Evolutionary conservation across 1,284 basidiomycete genomes (phyloP), one percentile per base, ranked within the genome.

Genomic region (Tilletiopsis washingtonensis): DNA sequence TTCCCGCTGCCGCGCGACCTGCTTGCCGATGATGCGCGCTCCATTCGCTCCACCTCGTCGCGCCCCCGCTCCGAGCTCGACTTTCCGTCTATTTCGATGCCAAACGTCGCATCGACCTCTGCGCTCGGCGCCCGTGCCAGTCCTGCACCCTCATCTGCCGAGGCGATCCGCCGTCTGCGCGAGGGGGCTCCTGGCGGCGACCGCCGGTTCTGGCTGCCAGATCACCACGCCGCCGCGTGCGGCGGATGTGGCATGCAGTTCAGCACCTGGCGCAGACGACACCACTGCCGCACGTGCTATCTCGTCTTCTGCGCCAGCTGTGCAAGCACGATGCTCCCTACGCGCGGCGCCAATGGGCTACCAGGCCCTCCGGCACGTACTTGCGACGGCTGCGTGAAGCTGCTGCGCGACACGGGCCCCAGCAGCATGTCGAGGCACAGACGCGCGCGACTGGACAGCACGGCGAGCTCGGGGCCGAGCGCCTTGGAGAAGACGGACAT

Each of bases 251-350:
- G 67, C n/a, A 55, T 59, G 38, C 56, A 62, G 24, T 71, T 71
- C 45, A 69, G 65, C 5, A 52, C 57, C n/a, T 64, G 65, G 38
- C 62, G 70, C 12, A 53, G 69, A 24, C 67, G 63, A 51, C 70
- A 71, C 51, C 70, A 73, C 47, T 73, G 71, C 51, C 67, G 71
- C 24, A 64, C 69, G 46, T 73, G 71, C 42, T 69, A 67, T 14
- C 69, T 70, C 49, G 73, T 74, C 42, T 74, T 72, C 38, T 74
- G 73, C 55, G 54, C 59, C 36, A 49, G 61, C 89, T 68, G 93
- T 73, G 91, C 93, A 2, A 91, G 90, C n/a, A 93, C 96, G 67
- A 87, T 97, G 64, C 90, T 98, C 74, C 89, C 91, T 69, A 90
- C 90, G 5, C 86, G 90, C 54, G 84, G 91, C 49, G 90, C 89